Evolutionary conservation across 2,329 filamentous ascomycete genomes (phyloP), one percentile per base, ranked within the genome.

Genomic region (Fusarium chaquense): DNA sequence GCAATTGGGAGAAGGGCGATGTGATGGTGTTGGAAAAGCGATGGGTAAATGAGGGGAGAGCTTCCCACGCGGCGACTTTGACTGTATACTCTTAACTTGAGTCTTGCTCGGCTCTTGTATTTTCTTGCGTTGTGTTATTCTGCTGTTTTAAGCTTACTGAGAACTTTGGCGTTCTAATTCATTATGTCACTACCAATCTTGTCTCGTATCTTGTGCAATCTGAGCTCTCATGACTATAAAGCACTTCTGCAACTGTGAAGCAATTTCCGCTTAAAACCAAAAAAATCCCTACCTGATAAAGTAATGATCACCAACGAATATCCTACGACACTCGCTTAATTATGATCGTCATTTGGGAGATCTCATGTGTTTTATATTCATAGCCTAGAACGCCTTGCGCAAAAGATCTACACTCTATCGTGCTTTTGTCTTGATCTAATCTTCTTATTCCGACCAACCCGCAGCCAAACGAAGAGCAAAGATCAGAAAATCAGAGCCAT

Each of bases 11-110:
- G 58, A 56, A 20, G 54, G 46, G 58, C 20, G 54, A 26, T 41
- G 59, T 38, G 38, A 43, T 28, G 57, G 59, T 58, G 60, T 58
- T 58, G 45, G 33, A 62, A 73, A 70, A 66, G 55, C 59, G 53
- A 59, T 55, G 64, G 43, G 51, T 16, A 52, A 45, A 63, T 45
- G 33, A 43, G 45, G 51, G 24, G 63, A 28, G 43, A 26, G 59
- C 58, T 66, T 70, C 58, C 49, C 46, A 62, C 40, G 63, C 59
- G 58, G 62, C 50, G 49, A 50, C 62, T 65, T 67, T 69, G 70
- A 72, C 61, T 74, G 72, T 74, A 73, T 60, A 74, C 72, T 74
- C 68, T 65, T 62, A 66, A 57, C 65, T 74, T 55, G 68, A 51
- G 69, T 61, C 61, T 32, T 47, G 44, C 28, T 43, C 26, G 64